phyloP scores from a whole-genome alignment of 345 rosid species.

The Heritiera fomes region DNA sequence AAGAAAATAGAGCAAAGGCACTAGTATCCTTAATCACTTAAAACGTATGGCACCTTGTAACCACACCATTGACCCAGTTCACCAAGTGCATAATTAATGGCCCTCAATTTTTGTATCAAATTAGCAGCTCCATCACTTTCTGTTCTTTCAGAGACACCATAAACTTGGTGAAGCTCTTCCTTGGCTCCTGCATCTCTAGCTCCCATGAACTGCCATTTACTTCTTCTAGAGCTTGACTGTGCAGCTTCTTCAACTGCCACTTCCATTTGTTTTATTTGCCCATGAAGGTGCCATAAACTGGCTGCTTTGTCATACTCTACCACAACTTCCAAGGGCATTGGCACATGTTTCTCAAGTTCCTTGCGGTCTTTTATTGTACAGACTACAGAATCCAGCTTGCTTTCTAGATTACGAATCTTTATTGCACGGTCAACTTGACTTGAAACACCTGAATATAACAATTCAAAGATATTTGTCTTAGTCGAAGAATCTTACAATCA shows the following conservation, averaged over 20 bases:
- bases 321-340: slow-evolving; percentile 90
- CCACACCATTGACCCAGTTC: slow-evolving; percentile 99
- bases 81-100: slow-evolving; percentile 86
- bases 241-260: slow-evolving; percentile 87
- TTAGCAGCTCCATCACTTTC: slow-evolving; percentile 98
- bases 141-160: slow-evolving; percentile 96
- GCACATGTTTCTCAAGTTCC: slow-evolving; percentile 95
- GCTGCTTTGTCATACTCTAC: slow-evolving; percentile 96
- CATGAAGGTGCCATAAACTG: slow-evolving; percentile 92
- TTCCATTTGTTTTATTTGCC: slow-evolving; percentile 88
- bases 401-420: slow-evolving; percentile 93
- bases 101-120: slow-evolving; percentile 91
- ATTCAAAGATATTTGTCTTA: neutral
- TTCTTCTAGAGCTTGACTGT: slow-evolving; percentile 75
- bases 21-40: neutral
- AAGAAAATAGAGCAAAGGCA: slow-evolving; percentile 19
- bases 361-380: slow-evolving; percentile 92
- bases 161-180: slow-evolving; percentile 92
- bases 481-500: too few relatives aligned
- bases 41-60: slow-evolving; percentile 63
- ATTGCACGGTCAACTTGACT: slow-evolving; percentile 97
- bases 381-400: slow-evolving; percentile 86
- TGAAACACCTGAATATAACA: slow-evolving; percentile 68
- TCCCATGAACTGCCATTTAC: slow-evolving; percentile 99
- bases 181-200: slow-evolving; percentile 98